Percentiles rank a stretch among this genome's conserved stretches.
Conservation (phyloP, 2,329 filamentous ascomycete species). For the Chaetomium sp. region DNA sequence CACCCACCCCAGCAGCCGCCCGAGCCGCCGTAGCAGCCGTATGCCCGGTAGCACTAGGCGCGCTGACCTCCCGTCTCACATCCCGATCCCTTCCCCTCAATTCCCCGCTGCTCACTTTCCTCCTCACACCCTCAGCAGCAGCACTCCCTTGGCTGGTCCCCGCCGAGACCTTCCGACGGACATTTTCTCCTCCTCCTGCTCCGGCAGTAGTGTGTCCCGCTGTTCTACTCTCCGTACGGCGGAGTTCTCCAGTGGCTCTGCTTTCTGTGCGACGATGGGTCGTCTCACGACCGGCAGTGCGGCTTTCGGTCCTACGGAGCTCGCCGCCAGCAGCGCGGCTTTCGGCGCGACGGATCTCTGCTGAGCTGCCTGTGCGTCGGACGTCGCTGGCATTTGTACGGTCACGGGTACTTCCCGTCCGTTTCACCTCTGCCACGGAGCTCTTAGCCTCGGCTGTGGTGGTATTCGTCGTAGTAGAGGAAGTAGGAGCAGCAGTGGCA, state of each 20-base stretch:
- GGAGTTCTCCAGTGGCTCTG: no score
- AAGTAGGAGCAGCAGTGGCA: background rate
- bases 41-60: background rate
- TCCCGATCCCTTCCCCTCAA: background rate
- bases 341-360: no score
- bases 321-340: no score
- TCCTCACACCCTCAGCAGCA: background rate
- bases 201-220: no score
- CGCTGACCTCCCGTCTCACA: constrained; percentile 1
- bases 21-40: background rate
- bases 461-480: background rate
- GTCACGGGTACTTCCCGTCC: no score
- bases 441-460: background rate
- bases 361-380: no score
- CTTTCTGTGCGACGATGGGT: no score
- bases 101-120: constrained; percentile 1
- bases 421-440: no score
- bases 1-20: background rate
- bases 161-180: background rate
- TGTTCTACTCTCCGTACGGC: no score
- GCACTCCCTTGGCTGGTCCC: background rate
- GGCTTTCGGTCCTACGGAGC: no score
- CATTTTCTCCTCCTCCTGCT: background rate
- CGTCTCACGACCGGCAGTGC: no score
- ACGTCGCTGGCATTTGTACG: no score